Evolutionary conservation across 2,329 filamentous ascomycete species (phyloP), one percentile per base, ranked within the genome.

Genomic region (Neoarthrinium moseri): DNA sequence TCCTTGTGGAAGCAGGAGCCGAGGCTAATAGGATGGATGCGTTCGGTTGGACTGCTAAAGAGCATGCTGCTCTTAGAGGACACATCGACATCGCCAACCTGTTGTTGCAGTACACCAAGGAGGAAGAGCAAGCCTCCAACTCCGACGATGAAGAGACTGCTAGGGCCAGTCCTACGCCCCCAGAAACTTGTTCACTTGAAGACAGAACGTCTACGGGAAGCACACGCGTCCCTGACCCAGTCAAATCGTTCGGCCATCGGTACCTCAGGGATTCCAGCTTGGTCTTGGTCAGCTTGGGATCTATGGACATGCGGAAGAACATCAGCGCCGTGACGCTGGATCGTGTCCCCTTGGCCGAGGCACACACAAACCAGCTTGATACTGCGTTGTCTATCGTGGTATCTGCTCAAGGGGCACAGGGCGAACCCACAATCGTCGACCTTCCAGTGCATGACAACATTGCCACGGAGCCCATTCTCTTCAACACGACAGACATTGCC

Each of bases 231-330:
- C 73, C 84, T 3, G 90, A 96, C 52, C 86, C 91, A 5, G 81
- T 97, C 53, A 97, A 97, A 68, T 89, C 90, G 1, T 99, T 97
- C 66, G 94, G 94, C 46, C 94, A 99, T 73, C 84, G 92, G 44
- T 99, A 97, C 67, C 78, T 99, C 41, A 95, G 84, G 15, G 83
- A 95, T 42, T 86, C 95, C 58, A 89, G 89, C 51, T 84, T 99
- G 74, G 81, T 99, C 4, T 75, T 97, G 39, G 91, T 99, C 57
- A 96, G 90, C 59, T 73, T 99, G 7, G 94, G 94, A 0, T 92
- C 89, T 0, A 96, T 96, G 89, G 94, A 99, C 62, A 88, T 89
- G 70, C 83, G 91, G 45, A 96, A 94, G 68, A 78, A 82, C 26
- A 72, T 86, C 5, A 82, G 89, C 36, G 84, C 92, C 0, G 91